Base-by-base conservation (phyloP, 2,329 filamentous ascomycete species). In the Metarhizium sp. region DNA sequence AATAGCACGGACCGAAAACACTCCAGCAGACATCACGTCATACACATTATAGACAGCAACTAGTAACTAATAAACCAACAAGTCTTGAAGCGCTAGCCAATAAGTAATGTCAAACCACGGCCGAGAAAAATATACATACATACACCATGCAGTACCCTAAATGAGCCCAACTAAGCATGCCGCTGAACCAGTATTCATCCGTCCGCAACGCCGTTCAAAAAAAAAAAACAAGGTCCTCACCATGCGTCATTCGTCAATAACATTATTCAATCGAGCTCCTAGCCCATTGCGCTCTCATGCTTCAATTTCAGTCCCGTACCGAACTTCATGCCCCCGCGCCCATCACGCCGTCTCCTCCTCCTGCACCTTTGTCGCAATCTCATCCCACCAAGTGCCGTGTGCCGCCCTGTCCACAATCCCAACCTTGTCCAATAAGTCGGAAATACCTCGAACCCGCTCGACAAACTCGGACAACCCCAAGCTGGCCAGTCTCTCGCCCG, bases 391-490 rank as follows among this genome's bases (percentile, higher is more conserved):
- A 47, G 72, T 64, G 13, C 81, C 81, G 68, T 90, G 87, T 7
- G 82, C 78, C 58, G 81, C 83, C 59, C 84, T 78, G 65, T 91
- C 87, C 5, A 90, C 83, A 4, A 73, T 73, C 14, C 84, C 83
- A 3, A 90, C 78, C 64, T 79, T 79, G 46, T 80, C 78, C 57
- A 91, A 71, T 64, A 85, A 76, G 38, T 89, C 86, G 7, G 88
- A 83, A 61, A 91, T 85, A 51, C 82, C 81, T 36, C 85, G 77
- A 14, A 91, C 82, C 58, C 79, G 81, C 32, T 81, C 79, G 16
- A 87, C 84, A 66, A 91, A 91, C 69, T 92, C 88, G 0, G 84
- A 84, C 55, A 92, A 71, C 0, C 88, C 88, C 18, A 87, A 77
- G 2, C 79, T 78, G 0, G 86, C 85, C 7, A 92, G 76, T 56